These are phyloP conservation scores for Aurinia saxatilis DNA, from an alignment of 345 rosid genomes.

Conservation along the genomic window DNA sequence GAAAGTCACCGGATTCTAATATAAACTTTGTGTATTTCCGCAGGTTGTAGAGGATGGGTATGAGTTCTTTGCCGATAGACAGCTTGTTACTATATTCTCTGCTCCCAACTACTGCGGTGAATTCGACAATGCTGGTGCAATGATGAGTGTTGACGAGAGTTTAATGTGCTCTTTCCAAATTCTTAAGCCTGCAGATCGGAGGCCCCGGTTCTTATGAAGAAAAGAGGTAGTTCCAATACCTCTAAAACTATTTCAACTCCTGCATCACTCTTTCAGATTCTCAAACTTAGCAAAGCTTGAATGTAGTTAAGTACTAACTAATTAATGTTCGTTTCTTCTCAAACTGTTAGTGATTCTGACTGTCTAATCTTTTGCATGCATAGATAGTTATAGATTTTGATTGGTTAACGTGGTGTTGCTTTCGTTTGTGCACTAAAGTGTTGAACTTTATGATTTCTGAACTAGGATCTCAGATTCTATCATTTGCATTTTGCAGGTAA, in stretches of 20 bases:
- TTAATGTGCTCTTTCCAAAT: conserved; percentile 95
- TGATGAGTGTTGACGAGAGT: conserved; percentile 98
- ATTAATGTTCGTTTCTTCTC: background rate
- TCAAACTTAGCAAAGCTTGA: background rate
- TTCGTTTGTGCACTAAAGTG: background rate
- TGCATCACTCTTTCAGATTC: background rate
- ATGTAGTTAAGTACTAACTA: background rate
- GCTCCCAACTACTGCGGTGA: conserved; percentile 97
- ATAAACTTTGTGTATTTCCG: background rate
- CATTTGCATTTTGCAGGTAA: conserved; percentile 10
- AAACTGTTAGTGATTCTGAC: background rate
- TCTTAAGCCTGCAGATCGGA: conserved; percentile 78
- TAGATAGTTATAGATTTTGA: background rate
- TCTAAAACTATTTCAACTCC: background rate
- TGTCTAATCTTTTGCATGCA: background rate
- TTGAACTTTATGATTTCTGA: background rate
- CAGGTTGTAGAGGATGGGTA: conserved; percentile 97
- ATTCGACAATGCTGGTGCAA: conserved; percentile 92
- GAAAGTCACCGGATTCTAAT: background rate
- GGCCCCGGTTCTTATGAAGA: conserved; percentile 49
- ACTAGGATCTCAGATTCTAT: background rate
- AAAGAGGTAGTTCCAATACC: conserved; percentile 21
- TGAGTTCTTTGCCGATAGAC: conserved; percentile 87
- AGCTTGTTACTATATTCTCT: conserved; percentile 87
- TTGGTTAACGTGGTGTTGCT: background rate